These are phyloP conservation scores for Diutina sp. DNA, from an alignment of 1,139 yeast genomes.

Conservation along the genomic window DNA sequence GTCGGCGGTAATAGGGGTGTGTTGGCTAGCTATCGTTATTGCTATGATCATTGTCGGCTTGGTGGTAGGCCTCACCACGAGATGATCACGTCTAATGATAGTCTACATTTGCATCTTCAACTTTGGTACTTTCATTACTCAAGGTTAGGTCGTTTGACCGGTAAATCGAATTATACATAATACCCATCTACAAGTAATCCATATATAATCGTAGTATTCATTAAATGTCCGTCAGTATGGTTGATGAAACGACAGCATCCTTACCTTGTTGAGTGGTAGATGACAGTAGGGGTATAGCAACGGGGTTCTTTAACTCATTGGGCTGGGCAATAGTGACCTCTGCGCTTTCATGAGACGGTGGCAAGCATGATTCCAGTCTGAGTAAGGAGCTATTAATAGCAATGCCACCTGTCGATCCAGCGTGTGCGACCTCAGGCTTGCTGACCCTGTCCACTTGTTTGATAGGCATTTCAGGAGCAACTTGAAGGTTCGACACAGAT, in stretches of 20 bases:
- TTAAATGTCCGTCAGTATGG: not conserved
- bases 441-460: too few species aligned
- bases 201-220: not conserved
- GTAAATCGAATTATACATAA: not conserved
- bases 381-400: not conserved
- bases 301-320: not conserved
- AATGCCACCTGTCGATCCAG: not conserved
- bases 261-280: not conserved
- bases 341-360: not conserved
- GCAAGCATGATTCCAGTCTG: not conserved
- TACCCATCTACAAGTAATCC: not conserved
- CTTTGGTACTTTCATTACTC: not conserved
- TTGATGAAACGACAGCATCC: not conserved
- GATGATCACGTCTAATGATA: not conserved
- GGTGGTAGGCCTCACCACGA: not conserved
- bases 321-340: not conserved
- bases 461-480: too few species aligned
- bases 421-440: too few species aligned
- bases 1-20: not conserved
- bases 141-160: not conserved
- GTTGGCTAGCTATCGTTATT: not conserved
- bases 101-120: not conserved
- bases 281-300: not conserved
- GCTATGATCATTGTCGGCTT: conserved; percentile 1
- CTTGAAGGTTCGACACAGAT: too few species aligned